Conservation (phyloP, 371 early-diverging fungal species). For the Parasitella parasitica region DNA sequence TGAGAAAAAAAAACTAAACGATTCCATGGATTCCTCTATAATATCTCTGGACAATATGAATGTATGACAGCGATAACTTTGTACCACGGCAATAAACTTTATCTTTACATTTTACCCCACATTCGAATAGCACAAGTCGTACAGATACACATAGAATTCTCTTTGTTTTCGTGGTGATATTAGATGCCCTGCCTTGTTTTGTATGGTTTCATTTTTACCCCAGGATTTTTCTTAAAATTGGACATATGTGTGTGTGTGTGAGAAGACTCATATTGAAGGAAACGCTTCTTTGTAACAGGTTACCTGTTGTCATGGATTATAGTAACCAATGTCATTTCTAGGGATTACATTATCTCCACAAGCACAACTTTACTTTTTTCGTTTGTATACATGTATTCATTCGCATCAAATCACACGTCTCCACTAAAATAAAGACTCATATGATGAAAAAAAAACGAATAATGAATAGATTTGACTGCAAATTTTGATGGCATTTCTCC, state of each 20-base stretch:
- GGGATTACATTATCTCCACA: background rate
- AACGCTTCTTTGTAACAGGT: background rate
- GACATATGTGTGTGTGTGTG: background rate
- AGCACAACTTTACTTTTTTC: background rate
- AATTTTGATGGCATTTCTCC: no score
- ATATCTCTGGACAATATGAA: background rate
- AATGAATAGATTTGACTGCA: no score
- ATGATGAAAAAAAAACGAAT: no score
- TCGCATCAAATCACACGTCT: no score
- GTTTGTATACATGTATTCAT: background rate
- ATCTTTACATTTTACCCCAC: background rate
- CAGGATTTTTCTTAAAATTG: background rate
- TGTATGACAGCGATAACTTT: background rate
- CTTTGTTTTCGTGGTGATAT: background rate
- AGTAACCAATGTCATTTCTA: background rate
- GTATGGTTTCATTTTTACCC: slow-evolving; percentile 1
- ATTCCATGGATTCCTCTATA: background rate
- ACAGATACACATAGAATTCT: background rate
- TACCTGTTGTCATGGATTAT: background rate
- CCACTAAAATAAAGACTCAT: no score
- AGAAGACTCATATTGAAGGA: background rate
- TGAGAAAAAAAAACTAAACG: background rate
- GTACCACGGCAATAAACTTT: background rate
- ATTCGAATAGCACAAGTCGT: background rate
- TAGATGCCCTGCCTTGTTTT: background rate